Evolutionary conservation across 192 early-diverging fungal genomes (phyloP).

Genomic region (Backusella circina): DNA sequence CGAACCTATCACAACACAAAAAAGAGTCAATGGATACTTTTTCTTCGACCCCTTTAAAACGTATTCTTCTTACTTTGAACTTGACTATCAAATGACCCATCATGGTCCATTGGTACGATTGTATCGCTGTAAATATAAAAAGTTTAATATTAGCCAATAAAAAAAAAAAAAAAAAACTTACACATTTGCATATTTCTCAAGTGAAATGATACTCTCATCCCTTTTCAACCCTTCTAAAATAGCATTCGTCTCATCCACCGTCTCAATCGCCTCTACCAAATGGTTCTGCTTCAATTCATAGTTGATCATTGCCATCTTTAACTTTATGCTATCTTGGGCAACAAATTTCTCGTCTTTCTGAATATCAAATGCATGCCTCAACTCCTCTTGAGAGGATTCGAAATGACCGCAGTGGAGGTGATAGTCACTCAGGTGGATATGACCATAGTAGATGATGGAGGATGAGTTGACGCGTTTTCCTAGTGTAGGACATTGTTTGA

Average conservation of each 20-base stretch:
- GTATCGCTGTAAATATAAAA: too few relatives aligned
- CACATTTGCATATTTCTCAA: slow-evolving; percentile 47
- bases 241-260: slow-evolving; percentile 41
- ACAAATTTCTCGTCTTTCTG: slow-evolving; percentile 1
- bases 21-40: neutral
- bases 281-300: slow-evolving; percentile 35
- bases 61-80: neutral
- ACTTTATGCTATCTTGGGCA: slow-evolving; percentile 9
- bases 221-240: slow-evolving; percentile 54
- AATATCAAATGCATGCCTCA: slow-evolving; percentile 34
- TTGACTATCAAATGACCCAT: neutral
- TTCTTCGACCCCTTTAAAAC: neutral
- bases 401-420: slow-evolving; percentile 43
- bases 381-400: slow-evolving; percentile 16
- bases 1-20: neutral
- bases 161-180: neutral
- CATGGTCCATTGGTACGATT: neutral
- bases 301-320: slow-evolving; percentile 49
- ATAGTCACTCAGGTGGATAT: slow-evolving; percentile 55
- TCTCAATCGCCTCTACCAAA: slow-evolving; percentile 45
- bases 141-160: too few relatives aligned
- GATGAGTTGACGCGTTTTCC: slow-evolving; percentile 40
- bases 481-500: slow-evolving; percentile 51
- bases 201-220: slow-evolving; percentile 39
- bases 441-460: slow-evolving; percentile 33